Conservation (phyloP, 345 rosid species). For the Isatis tinctoria region DNA sequence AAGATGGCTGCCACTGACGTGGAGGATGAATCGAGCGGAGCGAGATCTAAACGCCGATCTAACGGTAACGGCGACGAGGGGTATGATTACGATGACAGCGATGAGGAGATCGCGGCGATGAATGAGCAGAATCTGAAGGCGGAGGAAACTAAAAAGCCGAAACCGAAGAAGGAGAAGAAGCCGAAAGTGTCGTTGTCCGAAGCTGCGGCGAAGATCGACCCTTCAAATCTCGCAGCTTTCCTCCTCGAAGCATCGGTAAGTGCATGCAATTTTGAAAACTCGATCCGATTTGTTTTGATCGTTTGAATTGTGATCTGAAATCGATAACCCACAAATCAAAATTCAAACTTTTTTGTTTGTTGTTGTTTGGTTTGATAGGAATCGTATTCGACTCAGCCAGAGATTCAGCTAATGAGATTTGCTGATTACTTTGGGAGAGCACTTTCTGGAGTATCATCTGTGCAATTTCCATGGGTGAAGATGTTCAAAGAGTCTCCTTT, state of each 20-base stretch:
- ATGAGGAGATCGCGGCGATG: constrained; percentile 31
- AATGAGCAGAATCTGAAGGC: constrained; percentile 33
- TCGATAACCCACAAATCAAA: not conserved
- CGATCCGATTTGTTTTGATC: not conserved
- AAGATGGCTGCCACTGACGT: constrained; percentile 29
- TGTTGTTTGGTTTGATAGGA: constrained; percentile 27
- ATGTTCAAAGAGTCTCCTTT: constrained; percentile 52
- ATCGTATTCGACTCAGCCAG: constrained; percentile 46
- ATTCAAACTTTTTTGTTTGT: not conserved
- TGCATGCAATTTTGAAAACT: not conserved
- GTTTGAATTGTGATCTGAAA: not conserved
- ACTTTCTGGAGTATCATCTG: constrained; percentile 45
- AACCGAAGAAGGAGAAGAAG: constrained; percentile 63
- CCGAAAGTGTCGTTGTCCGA: constrained; percentile 64
- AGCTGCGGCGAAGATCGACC: constrained; percentile 60
- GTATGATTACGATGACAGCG: constrained; percentile 40
- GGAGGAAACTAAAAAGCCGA: constrained; percentile 38
- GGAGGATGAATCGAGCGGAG: constrained; percentile 3
- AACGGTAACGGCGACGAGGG: constrained; percentile 29
- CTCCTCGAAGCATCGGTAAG: constrained; percentile 45
- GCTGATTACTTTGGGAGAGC: constrained; percentile 69
- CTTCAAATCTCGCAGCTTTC: constrained; percentile 48
- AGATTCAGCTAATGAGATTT: constrained; percentile 63
- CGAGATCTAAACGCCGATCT: constrained; percentile 39
- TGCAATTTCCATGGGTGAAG: constrained; percentile 66